Conservation (phyloP, 176 grass and related monocot species). For the Aegilops umbellulata region DNA sequence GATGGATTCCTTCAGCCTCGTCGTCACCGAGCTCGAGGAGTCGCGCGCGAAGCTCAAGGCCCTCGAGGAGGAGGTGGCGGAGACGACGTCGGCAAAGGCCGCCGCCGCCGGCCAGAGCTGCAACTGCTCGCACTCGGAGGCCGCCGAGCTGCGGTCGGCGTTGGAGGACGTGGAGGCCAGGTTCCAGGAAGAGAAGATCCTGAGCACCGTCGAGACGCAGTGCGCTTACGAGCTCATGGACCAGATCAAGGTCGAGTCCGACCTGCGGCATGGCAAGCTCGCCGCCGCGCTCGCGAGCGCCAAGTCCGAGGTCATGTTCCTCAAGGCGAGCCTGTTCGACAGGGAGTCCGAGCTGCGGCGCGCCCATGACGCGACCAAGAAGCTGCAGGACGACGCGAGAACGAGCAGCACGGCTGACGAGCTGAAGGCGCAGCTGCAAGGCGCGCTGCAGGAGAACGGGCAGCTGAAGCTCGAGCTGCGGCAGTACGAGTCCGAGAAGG, state of each 20-base stretch:
- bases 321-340: slow-evolving; percentile 91
- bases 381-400: slow-evolving; percentile 33
- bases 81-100: slow-evolving; percentile 18
- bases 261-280: slow-evolving; percentile 59
- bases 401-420: slow-evolving; percentile 5
- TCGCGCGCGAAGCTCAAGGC: slow-evolving; percentile 60
- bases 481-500: slow-evolving; percentile 48
- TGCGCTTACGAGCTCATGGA: slow-evolving; percentile 66
- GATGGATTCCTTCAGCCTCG: slow-evolving; percentile 94
- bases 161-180: slow-evolving; percentile 51
- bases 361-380: slow-evolving; percentile 51
- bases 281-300: slow-evolving; percentile 34
- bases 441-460: slow-evolving; percentile 54
- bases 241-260: slow-evolving; percentile 53
- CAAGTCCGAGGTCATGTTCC: slow-evolving; percentile 62
- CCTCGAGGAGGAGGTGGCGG: slow-evolving; percentile 62
- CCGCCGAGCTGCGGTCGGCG: slow-evolving; percentile 38
- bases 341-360: slow-evolving; percentile 59
- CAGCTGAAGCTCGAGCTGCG: slow-evolving; percentile 49
- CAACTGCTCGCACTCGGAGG: slow-evolving; percentile 39
- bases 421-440: slow-evolving; percentile 44
- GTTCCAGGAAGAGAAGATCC: slow-evolving; percentile 66
- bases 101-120: neutral
- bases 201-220: slow-evolving; percentile 66
- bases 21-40: slow-evolving; percentile 90